Evolutionary conservation across 768 basidiomycete species (phyloP), one percentile per base, ranked within the genome.

Genomic region (Cytidiella melzeri): DNA sequence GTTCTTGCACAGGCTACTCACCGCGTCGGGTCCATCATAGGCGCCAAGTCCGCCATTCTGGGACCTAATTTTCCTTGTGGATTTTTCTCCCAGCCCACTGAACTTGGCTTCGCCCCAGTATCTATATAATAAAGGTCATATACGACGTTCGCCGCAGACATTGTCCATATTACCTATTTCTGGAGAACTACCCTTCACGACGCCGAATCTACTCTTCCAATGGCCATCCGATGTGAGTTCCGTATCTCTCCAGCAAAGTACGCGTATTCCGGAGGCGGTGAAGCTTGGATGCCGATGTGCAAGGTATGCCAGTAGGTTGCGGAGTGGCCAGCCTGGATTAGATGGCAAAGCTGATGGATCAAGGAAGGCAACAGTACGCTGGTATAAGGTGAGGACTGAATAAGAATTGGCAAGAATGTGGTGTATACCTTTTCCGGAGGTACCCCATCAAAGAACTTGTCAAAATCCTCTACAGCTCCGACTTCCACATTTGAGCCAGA

Each of bases 41-140:
- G 87, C 7, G 87, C 93, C 15, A 99, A 66, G 68, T 98, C 93
- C 0, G 94, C 93, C 47, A 92, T 59, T 13, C 91, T 77, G 19
- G 94, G 89, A 1, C 81, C 88, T 3, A 98, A 73, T 60, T 94
- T 94, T 18, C 92, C 93, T 61, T 80, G 79, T 18, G 72, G 76
- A 64, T 92, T 94, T 73, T 90, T 91, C 70, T 98, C 95, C 96
- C 96, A 99, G 5, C 95, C 96, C 0, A 95, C 86, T 0, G 91
- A 87, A 7, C 70, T 69, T 0, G 88, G 86, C 42, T 60, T 61
- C 20, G 40, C 61, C 7, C 43, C 43, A 23, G 48, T 47, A 12
- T 27, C 48, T 28, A 37, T 51, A 7, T 23, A 51, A 12, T 20
- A 30, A 20, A 40, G 3, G 21, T 18, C 9, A 34, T 7, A 15